These are phyloP conservation scores for Scutellaria minor DNA, from an alignment of 257 asterid species.

Conservation along the genomic window DNA sequence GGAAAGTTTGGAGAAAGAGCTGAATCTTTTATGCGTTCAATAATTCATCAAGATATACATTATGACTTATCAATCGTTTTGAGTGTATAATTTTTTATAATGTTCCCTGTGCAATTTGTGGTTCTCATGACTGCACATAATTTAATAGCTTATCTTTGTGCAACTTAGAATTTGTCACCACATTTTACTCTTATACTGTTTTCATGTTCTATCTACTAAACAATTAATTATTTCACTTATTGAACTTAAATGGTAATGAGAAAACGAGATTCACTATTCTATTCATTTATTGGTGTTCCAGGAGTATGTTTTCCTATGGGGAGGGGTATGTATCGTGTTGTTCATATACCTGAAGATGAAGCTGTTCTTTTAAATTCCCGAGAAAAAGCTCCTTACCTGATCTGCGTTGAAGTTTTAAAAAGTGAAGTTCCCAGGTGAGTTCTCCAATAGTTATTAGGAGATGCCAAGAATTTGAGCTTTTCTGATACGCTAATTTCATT, in stretches of 20 bases:
- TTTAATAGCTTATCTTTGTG: slow-evolving; percentile 5
- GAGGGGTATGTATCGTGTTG: slow-evolving; percentile 94
- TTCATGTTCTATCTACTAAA: slow-evolving; percentile 20
- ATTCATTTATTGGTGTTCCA: slow-evolving; percentile 44
- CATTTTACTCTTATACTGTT: slow-evolving; percentile 15
- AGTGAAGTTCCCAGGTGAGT: slow-evolving; percentile 82
- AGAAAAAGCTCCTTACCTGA: slow-evolving; percentile 98
- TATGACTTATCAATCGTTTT: slow-evolving; percentile 4
- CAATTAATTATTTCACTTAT: not conserved
- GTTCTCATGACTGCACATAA: slow-evolving; percentile 13
- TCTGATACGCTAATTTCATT: not conserved
- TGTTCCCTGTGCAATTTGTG: slow-evolving; percentile 29
- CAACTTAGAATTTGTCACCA: not conserved
- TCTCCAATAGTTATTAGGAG: slow-evolving; percentile 19
- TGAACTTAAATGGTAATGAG: slow-evolving; percentile 21
- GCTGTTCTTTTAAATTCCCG: slow-evolving; percentile 98
- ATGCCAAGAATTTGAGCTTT: slow-evolving; percentile 25
- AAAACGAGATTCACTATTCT: slow-evolving; percentile 22
- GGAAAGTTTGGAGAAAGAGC: slow-evolving; percentile 22
- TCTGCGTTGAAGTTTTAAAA: slow-evolving; percentile 93
- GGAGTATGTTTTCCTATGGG: slow-evolving; percentile 98
- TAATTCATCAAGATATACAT: slow-evolving; percentile 17
- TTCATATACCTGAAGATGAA: slow-evolving; percentile 97
- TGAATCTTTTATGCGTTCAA: slow-evolving; percentile 21
- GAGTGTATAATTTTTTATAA: slow-evolving; percentile 3